These are phyloP conservation scores for Coelastrella sp. DNA, from an alignment of 139 green algal species.

Conservation along the genomic window DNA sequence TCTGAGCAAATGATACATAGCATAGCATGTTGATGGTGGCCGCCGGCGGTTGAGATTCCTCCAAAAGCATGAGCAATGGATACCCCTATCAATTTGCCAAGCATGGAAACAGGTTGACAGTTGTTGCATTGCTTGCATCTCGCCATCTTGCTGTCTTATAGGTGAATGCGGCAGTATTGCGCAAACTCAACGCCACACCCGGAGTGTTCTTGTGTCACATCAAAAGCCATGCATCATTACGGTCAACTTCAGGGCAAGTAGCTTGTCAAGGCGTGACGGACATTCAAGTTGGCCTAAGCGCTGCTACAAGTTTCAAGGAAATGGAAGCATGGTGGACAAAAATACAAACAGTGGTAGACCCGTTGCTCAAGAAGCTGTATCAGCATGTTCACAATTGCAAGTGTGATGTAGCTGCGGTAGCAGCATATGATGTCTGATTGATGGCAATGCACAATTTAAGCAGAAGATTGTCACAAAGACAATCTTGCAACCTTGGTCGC, in stretches of 20 bases:
- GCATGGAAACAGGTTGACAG: background rate
- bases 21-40: background rate
- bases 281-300: constrained; percentile 6
- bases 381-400: constrained; percentile 58
- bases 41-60: too few species aligned
- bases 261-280: background rate
- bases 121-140: background rate
- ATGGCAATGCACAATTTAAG: too few species aligned
- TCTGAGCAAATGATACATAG: background rate
- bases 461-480: too few species aligned
- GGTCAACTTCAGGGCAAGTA: background rate
- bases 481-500: too few species aligned
- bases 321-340: background rate
- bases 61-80: too few species aligned
- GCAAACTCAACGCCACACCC: background rate
- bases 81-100: background rate
- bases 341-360: background rate
- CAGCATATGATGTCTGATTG: too few species aligned
- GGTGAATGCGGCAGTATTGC: constrained; percentile 48
- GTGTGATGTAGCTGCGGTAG: constrained; percentile 45
- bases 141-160: too few species aligned
- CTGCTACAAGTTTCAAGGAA: constrained; percentile 2
- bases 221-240: background rate
- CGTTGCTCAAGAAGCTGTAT: constrained; percentile 46
- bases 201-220: constrained; percentile 20